A percentile compares a stretch with the other conserved stretches of the same genome.
Conservation (phyloP, 2,329 filamentous ascomycete species). For the Domatiomyces catenatus region DNA sequence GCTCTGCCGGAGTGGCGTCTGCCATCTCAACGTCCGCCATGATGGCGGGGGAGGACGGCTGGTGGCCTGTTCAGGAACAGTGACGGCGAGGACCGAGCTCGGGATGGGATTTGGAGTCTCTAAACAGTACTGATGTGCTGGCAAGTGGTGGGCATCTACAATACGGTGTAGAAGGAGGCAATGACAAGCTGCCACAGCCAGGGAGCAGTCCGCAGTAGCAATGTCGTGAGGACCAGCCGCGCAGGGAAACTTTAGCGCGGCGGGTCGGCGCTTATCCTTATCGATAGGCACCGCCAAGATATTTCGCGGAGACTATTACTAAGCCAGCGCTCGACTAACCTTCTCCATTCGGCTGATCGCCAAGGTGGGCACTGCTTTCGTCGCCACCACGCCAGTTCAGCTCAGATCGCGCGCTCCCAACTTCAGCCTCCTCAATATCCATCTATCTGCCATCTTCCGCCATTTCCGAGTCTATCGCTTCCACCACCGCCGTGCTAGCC, state of each 20-base stretch:
- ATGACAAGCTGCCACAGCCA: neutral
- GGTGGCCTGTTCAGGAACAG: constrained; percentile 1
- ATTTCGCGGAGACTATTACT: neutral
- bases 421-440: neutral
- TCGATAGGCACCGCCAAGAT: neutral
- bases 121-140: neutral
- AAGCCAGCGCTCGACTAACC: neutral
- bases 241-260: neutral
- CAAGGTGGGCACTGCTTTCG: neutral
- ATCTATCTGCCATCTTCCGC: constrained; percentile 1
- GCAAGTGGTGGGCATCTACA: neutral
- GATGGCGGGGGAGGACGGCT: constrained; percentile 9
- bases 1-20: constrained; percentile 46
- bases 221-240: too few relatives aligned
- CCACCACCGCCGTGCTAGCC: constrained; percentile 1
- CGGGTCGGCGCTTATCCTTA: neutral
- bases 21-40: constrained; percentile 98
- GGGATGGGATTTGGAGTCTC: neutral
- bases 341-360: neutral
- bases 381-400: neutral
- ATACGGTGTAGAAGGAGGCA: neutral
- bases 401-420: neutral
- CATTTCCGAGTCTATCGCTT: neutral
- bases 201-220: too few relatives aligned
- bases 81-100: neutral